phyloP scores from a whole-genome alignment of 1,284 basidiomycete genomes.

The Marasmius fiardii region DNA sequence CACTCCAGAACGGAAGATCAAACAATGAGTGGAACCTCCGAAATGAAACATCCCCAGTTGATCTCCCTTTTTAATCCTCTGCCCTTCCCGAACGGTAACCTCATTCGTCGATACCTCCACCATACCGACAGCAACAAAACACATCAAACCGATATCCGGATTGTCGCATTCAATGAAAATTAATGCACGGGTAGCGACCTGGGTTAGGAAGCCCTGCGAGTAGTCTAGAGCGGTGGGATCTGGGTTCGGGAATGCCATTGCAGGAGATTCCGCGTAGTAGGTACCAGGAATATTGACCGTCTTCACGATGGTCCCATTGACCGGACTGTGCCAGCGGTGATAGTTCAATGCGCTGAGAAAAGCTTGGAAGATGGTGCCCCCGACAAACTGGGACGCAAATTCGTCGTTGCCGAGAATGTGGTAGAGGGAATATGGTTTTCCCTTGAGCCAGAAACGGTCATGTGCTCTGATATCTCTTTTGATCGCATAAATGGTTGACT shows the following conservation, averaged over 20 bases:
- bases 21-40: slow-evolving; percentile 11
- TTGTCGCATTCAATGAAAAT: slow-evolving; percentile 39
- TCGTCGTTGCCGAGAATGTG: slow-evolving; percentile 30
- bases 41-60: slow-evolving; percentile 28
- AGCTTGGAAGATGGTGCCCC: slow-evolving; percentile 53
- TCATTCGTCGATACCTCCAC: slow-evolving; percentile 39
- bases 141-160: slow-evolving; percentile 33
- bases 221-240: neutral
- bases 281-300: slow-evolving; percentile 43
- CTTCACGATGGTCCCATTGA: slow-evolving; percentile 43
- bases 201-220: slow-evolving; percentile 21
- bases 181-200: slow-evolving; percentile 31
- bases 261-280: slow-evolving; percentile 42
- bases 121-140: slow-evolving; percentile 40
- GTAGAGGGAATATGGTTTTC: slow-evolving; percentile 30
- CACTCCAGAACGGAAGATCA: slow-evolving; percentile 4
- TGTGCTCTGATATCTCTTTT: slow-evolving; percentile 21
- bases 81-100: slow-evolving; percentile 14
- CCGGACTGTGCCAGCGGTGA: slow-evolving; percentile 55
- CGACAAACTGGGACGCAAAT: slow-evolving; percentile 30
- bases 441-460: slow-evolving; percentile 31
- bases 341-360: slow-evolving; percentile 47
- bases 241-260: slow-evolving; percentile 8
- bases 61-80: slow-evolving; percentile 17
- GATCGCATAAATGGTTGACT: slow-evolving; percentile 32